These are phyloP conservation scores for Fraxinus americana DNA, from an alignment of 257 asterid genomes.

Conservation along the genomic window DNA sequence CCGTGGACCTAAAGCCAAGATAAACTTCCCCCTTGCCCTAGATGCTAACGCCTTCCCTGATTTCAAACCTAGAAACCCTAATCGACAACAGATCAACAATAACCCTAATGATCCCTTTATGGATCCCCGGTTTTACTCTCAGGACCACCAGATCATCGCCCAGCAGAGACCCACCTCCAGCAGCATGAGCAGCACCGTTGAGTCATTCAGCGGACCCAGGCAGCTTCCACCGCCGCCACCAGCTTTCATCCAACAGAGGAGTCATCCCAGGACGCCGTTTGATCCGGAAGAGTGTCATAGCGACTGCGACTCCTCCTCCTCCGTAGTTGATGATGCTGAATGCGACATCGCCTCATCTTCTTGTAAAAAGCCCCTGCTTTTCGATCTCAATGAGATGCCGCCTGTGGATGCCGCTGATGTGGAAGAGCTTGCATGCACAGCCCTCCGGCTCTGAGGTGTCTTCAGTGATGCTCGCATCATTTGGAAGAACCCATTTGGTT, in stretches of 20 bases:
- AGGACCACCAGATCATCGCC: conserved; percentile 7
- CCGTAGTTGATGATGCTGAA: conserved; percentile 22
- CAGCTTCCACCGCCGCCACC: conserved; percentile 4
- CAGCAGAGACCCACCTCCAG: conserved; percentile 25
- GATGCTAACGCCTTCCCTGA: background rate
- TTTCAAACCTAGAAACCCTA: conserved; percentile 13
- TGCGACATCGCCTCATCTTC: conserved; percentile 10
- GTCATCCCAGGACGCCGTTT: conserved; percentile 12
- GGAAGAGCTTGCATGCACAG: conserved; percentile 35
- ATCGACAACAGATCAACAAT: background rate
- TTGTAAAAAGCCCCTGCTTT: conserved; percentile 6
- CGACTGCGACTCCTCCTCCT: conserved; percentile 22
- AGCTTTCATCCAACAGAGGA: conserved; percentile 5
- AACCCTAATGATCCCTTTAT: conserved; percentile 10
- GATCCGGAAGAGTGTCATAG: conserved; percentile 13
- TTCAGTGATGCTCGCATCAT: background rate
- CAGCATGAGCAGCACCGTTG: conserved; percentile 23
- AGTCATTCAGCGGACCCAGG: conserved; percentile 23
- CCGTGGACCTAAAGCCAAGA: conserved; percentile 23
- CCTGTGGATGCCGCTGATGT: conserved; percentile 2
- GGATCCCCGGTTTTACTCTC: conserved; percentile 12
- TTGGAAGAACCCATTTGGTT: conserved; percentile 11
- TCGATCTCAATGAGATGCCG: conserved; percentile 19
- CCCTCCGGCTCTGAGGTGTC: conserved; percentile 22
- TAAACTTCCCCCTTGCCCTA: background rate